Evolutionary conservation across 1,139 yeast species (phyloP).

Genomic region (Pichia sp.): DNA sequence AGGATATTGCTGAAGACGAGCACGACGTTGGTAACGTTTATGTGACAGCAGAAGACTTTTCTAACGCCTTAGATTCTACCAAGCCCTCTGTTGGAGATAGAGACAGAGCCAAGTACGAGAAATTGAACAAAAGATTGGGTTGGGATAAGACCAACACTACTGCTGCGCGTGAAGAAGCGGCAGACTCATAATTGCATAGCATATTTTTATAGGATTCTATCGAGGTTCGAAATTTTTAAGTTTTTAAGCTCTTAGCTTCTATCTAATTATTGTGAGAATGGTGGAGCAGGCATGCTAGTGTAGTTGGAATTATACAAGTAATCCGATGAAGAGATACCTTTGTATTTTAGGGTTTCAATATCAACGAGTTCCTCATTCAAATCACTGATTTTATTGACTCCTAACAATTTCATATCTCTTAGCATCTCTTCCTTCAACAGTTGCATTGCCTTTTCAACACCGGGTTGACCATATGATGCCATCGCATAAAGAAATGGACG

Average conservation of each 20-base stretch:
- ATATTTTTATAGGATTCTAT: neutral
- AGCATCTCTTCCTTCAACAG: constrained; percentile 46
- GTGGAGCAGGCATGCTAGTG: constrained; percentile 18
- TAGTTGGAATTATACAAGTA: constrained; percentile 30
- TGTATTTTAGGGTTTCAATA: constrained; percentile 29
- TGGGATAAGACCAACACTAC: constrained; percentile 26
- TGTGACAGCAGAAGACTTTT: constrained; percentile 64
- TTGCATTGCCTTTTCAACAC: constrained; percentile 51
- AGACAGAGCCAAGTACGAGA: constrained; percentile 74
- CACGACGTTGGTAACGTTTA: constrained; percentile 27
- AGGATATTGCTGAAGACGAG: constrained; percentile 26
- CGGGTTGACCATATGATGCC: constrained; percentile 64
- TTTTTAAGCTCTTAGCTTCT: neutral
- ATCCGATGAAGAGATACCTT: constrained; percentile 37
- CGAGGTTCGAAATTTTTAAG: neutral
- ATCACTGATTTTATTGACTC: constrained; percentile 40
- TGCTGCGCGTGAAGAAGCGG: constrained; percentile 7
- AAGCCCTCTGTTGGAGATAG: constrained; percentile 88
- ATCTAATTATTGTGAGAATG: constrained; percentile 3
- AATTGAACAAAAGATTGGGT: constrained; percentile 27
- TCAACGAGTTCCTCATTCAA: constrained; percentile 46
- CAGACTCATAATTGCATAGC: constrained; percentile 2
- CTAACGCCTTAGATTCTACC: constrained; percentile 61
- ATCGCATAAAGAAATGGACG: constrained; percentile 67
- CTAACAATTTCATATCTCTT: constrained; percentile 51